Evolutionary conservation across 106 monocot genomes (phyloP), one percentile per base, ranked within the genome.

Genomic region (Narthecium ossifragum): DNA sequence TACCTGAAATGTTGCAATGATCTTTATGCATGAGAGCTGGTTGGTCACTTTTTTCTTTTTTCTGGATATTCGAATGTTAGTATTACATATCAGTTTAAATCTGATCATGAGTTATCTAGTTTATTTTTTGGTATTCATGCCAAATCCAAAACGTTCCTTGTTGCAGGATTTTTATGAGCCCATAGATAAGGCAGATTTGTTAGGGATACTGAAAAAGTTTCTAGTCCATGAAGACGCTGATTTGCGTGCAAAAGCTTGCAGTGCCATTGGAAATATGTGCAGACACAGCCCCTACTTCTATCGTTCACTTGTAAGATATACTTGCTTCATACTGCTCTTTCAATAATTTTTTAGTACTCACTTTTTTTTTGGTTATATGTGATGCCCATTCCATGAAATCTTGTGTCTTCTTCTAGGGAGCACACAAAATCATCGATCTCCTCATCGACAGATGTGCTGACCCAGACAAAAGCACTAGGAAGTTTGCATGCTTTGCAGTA

Each of bases 401-500:
- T 2, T 49, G 9, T 59, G 33, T 46, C 23, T 54, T 29, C 9
- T 69, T 78, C 34, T 70, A 98, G 98, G 81, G 75, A 54, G 75
- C 51, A 26, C 53, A 82, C 55, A 75, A 65, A 53, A 81, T 98
- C 24, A 66, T 91, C 34, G 79, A 84, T 59, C 71, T 87, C 51
- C 64, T 98, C 14, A 72, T 91, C 55, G 91, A 91, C 59, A 91
- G 91, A 88, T 88, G 86, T 71, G 67, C 84, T 54, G 98, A 98
- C 52, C 66, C 77, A 51, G 98, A 98, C 68, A 91, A 85, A 62
- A 83, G 98, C 27, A 91, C 98, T 15, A 81, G 91, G 45, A 98
- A 98, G 63, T 98, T 98, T 82, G 98, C 98, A 57, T 91, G 91
- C 70, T 98, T 98, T 75, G 98, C 98, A 57, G 98, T 98, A 77